Base-by-base conservation (phyloP, 2,329 filamentous ascomycete species). In the Verticillium tricorpus region DNA sequence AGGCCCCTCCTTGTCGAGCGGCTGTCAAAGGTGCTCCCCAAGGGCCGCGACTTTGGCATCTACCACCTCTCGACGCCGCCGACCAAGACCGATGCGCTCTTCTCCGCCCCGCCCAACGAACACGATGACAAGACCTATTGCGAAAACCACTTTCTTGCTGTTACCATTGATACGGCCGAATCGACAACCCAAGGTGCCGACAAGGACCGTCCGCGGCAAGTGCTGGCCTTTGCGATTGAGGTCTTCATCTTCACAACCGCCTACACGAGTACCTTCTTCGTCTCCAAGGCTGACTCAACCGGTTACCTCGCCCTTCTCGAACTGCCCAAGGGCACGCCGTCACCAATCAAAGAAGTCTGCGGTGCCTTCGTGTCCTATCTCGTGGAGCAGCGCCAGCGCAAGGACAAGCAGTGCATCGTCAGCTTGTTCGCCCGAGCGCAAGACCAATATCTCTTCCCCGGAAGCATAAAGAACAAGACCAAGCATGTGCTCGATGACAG, bases 211-310 rank as follows among this genome's bases (percentile, higher is more conserved):
- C 65, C 69, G 5, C 74, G 71, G 19, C 81, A 87, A 64, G 82
- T 96, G 1, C 77, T 97, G 7, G 82, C 94, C 9, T 88, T 96
- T 62, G 94, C 90, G 17, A 83, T 99, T 65, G 95, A 99, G 73
- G 82, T 97, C 59, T 83, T 95, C 68, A 85, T 99, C 63, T 99
- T 96, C 76, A 90, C 88, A 0, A 97, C 93, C 0, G 84, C 85
- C 56, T 84, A 85, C 68, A 85, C 92, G 28, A 96, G 90, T 1
- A 97, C 91, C 4, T 84, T 98, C 60, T 99, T 99, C 73, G 89
- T 99, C 28, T 94, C 93, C 65, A 99, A 99, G 76, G 95, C 95
- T 57, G 95, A 99, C 77, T 97, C 95, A 11, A 97, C 94, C 0
- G 95, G 96, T 28, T 96, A 92, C 72, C 78, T 97, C 11, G 81